Evolutionary conservation across 2,329 filamentous ascomycete species (phyloP), one percentile per base, ranked within the genome.

Genomic region (Alternaria infectoria): DNA sequence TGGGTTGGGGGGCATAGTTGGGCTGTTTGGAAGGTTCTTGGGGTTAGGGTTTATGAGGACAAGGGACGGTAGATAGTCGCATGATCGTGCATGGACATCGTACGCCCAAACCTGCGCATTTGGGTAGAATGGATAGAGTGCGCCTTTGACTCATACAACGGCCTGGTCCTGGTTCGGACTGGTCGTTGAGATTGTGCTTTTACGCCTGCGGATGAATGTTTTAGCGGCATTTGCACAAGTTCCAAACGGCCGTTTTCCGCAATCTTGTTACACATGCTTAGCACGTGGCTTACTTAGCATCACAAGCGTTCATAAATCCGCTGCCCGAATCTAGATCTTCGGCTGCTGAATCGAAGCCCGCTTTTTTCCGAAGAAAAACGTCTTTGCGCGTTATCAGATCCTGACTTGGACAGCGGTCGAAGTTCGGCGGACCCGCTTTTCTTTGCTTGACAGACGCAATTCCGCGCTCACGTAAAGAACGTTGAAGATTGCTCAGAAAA

Each of bases 391-490:
- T 54, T 25, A 43, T 43, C 17, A 43, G 51, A 26, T 21, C 28
- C 12, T 55, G 23, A 45, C 43, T 43, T 49, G 57, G 40, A 47
- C 36, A 5, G 21, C 44, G 26, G 62, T 40, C n/a, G 54, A 61
- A 50, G 10, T 5, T 59, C 57, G 46, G 45, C 61, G 19, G 57
- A 52, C 61, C 61, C 61, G 36, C 61, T 57, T 60, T 61, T 51
- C 15, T 30, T 54, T 19, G 54, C 30, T 12, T 36, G 10, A 26
- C 19, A 25, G 32, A 46, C 43, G 25, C 54, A 59, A 56, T 65
- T 65, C 56, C 59, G 59, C 56, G 62, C 65, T 65, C 62, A 67
- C 57, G 65, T 65, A 67, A 67, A 40, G 21, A n/a, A 52, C 10
- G 11, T 40, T 23, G 54, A 50, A 44, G 30, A 59, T 40, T 50